Evolutionary conservation across 2,329 filamentous ascomycete species (phyloP), one percentile per base, ranked within the genome.

Genomic region (Fusarium subtropicale): DNA sequence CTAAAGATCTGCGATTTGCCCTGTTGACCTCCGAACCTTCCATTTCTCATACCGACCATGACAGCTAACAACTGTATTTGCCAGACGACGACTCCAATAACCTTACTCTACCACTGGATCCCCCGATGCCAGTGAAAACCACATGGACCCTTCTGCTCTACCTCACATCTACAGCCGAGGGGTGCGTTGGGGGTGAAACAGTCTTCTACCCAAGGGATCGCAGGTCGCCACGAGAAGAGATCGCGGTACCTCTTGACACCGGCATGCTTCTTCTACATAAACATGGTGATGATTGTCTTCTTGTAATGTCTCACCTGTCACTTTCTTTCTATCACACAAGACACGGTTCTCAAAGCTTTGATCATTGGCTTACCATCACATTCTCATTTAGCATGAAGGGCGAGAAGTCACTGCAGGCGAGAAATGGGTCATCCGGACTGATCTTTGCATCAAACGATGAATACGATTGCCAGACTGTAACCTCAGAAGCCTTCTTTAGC

Each of bases 61-160:
- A 24, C 48, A 31, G 42, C 69, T 72, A 34, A 74, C 51, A 6
- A 16, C 22, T 31, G 18, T 12, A 7, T 41, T 33, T 47, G 12
- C 7, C 74, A 96, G 93, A 97, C 75, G 95, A 98, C 79, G 94
- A 97, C 75, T 92, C 88, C 53, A 97, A 97, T 76, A 84, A 87
- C 56, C 79, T 97, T 28, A 85, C 81, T 1, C 81, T 96, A 45
- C 82, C 75, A 4, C 52, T 69, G 5, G 71, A 76, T 22, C 73
- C 72, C 20, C 76, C 78, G 1, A 66, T 76, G 30, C 72, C 75
- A 28, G 79, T 76, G 30, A 75, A 77, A 33, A 97, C 95, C 7
- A 97, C 94, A 0, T 97, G 94, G 94, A 97, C 95, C 0, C 83
- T 97, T 7, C 85, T 97, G 0, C 86, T 97, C 36, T 98, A 97